These are phyloP conservation scores for Juncus inflexus DNA, from an alignment of 176 grass and related monocot genomes.

Conservation along the genomic window DNA sequence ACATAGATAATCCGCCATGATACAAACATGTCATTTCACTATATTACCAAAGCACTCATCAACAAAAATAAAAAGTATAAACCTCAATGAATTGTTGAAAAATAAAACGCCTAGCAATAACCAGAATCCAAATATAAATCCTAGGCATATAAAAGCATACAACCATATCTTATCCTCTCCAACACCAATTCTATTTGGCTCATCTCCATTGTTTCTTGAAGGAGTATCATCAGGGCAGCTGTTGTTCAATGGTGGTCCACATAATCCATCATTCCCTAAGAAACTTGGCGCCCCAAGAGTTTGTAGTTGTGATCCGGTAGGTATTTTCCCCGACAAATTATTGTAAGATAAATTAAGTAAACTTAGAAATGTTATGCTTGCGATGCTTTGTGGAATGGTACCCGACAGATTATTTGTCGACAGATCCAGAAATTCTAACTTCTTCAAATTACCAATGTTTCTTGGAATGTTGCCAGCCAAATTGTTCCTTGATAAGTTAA, in stretches of 20 bases:
- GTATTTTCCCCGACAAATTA: neutral
- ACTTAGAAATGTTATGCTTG: neutral
- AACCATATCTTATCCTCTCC: neutral
- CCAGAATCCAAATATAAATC: conserved; percentile 3
- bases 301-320: neutral
- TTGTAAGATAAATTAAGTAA: conserved; percentile 1
- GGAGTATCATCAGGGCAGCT: neutral
- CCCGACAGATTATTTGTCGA: neutral
- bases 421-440: neutral
- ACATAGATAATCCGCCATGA: no score
- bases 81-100: neutral
- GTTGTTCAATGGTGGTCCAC: neutral
- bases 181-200: neutral
- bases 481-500: neutral
- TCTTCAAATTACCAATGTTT: neutral
- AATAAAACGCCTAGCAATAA: neutral
- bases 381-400: neutral
- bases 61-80: neutral
- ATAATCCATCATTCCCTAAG: neutral
- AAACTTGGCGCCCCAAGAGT: neutral
- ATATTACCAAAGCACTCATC: neutral
- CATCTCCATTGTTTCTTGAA: neutral
- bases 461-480: neutral
- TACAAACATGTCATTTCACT: neutral
- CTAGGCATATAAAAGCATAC: neutral